Evolutionary conservation across 345 rosid species (phyloP).

Genomic region (Eucalyptus erythrocorys): DNA sequence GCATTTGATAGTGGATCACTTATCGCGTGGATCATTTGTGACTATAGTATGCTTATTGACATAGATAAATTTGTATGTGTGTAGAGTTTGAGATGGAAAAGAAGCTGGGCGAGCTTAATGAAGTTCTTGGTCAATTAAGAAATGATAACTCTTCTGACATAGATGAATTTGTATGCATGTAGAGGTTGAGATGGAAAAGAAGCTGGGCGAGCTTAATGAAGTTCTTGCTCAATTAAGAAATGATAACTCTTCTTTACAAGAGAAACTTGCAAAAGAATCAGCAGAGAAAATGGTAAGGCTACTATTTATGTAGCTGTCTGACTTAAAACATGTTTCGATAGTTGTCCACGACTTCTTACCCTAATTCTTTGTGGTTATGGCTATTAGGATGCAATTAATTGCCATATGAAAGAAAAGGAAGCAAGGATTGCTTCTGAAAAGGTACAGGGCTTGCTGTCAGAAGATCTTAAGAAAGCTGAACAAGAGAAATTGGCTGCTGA

Average conservation of each 20-base stretch:
- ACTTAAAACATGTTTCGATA: background rate
- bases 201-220: conserved; percentile 29
- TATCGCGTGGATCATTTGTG: background rate
- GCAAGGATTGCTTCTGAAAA: conserved; percentile 54
- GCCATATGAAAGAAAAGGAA: conserved; percentile 50
- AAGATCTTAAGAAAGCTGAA: conserved; percentile 52
- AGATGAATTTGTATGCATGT: background rate
- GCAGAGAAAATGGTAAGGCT: conserved; percentile 52
- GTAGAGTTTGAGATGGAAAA: conserved; percentile 49
- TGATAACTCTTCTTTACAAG: conserved; percentile 31
- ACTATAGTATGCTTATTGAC: background rate
- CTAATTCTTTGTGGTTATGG: background rate
- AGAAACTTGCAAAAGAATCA: conserved; percentile 49
- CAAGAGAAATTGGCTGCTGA: conserved; percentile 57
- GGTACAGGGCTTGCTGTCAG: conserved; percentile 42
- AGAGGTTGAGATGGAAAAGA: conserved; percentile 54
- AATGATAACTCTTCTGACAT: conserved; percentile 18
- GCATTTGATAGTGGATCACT: background rate
- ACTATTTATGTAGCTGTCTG: background rate
- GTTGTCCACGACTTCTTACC: background rate
- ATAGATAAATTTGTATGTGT: background rate
- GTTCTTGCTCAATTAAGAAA: conserved; percentile 32
- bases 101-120: conserved; percentile 33
- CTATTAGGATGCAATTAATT: conserved; percentile 54
- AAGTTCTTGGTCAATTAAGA: conserved; percentile 29